A percentile compares a stretch with the other conserved stretches of the same genome.
Evolutionary conservation across 805 yeast species (phyloP).

Genomic region (Brettanomyces nanus): DNA sequence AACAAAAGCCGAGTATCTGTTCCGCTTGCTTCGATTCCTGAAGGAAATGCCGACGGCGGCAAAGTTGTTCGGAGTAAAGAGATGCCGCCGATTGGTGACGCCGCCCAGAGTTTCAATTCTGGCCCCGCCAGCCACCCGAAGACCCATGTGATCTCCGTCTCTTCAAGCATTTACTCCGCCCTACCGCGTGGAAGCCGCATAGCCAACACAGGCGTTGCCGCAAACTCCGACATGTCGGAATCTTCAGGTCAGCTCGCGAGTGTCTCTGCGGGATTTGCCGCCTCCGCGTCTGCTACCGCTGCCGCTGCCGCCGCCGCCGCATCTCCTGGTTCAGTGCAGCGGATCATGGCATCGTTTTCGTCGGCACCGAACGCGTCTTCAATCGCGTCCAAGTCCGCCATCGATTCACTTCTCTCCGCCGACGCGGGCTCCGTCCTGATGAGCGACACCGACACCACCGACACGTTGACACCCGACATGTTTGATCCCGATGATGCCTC

Average conservation of each 20-base stretch:
- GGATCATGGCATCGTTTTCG: constrained; percentile 4
- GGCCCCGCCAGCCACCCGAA: not conserved
- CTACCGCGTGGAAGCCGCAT: too few relatives aligned
- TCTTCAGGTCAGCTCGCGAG: too few relatives aligned
- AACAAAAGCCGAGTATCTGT: not conserved
- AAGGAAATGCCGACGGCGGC: not conserved
- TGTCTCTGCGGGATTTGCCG: too few relatives aligned
- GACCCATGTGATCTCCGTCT: not conserved
- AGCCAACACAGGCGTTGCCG: too few relatives aligned
- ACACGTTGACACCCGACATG: not conserved
- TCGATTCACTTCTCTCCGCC: constrained; percentile 2
- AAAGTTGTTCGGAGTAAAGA: too few relatives aligned
- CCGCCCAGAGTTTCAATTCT: not conserved
- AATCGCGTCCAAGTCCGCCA: constrained; percentile 3
- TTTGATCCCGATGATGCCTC: constrained; percentile 25
- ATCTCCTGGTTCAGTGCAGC: too few relatives aligned
- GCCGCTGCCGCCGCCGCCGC: too few relatives aligned
- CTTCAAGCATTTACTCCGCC: constrained; percentile 1
- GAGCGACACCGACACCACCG: not conserved
- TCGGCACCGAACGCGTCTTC: constrained; percentile 2
- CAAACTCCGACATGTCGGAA: too few relatives aligned
- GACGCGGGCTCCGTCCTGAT: not conserved
- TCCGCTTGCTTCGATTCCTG: not conserved
- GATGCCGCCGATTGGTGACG: not conserved
- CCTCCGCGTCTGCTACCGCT: not conserved